Evolutionary conservation across 768 basidiomycete species (phyloP), one percentile per base, ranked within the genome.

Genomic region (Termitomyces sp.): DNA sequence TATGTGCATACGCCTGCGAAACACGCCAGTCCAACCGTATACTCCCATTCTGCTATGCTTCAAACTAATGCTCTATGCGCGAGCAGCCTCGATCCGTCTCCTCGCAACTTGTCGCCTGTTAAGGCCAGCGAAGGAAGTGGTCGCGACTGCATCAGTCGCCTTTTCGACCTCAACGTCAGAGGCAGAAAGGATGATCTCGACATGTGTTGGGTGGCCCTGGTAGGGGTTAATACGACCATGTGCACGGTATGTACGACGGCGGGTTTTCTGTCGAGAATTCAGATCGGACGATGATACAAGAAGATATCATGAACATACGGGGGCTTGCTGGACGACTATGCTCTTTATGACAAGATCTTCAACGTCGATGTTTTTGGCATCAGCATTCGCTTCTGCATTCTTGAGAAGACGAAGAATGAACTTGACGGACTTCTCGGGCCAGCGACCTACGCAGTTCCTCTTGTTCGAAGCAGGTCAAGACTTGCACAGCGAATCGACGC

Each of bases 341-440:
- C 88, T 96, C 81, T 90, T 94, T 84, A 98, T 95, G 72, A 76
- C 65, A 56, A 99, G 87, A 61, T 95, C 94, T 67, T 98, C 96
- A 60, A 92, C 79, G 57, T 93, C 91, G 63, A 99, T 79, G 76
- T 86, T 92, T 82, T 99, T 99, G 67, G 92, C 92, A 68, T 98
- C 95, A 62, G 97, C 97, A 74, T 99, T 99, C 65, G 97, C 88
- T 75, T 98, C 96, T 44, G 97, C 97, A 75, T 99, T 99, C 85
- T 98, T 98, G 71, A 99, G 76, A 54, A 99, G 85, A 65, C 92
- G 87, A 61, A 88, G 81, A 72, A 99, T 88, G 83, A 94, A 96
- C 74, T 90, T 89, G 76, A 97, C 86, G 51, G 94, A 98, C 80
- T 99, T 98, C 81, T 93, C 95, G 72, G 97, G 97, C 97, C 97